Conservation (phyloP, 2,329 filamentous ascomycete genomes). For the Dactylellina sp. region DNA sequence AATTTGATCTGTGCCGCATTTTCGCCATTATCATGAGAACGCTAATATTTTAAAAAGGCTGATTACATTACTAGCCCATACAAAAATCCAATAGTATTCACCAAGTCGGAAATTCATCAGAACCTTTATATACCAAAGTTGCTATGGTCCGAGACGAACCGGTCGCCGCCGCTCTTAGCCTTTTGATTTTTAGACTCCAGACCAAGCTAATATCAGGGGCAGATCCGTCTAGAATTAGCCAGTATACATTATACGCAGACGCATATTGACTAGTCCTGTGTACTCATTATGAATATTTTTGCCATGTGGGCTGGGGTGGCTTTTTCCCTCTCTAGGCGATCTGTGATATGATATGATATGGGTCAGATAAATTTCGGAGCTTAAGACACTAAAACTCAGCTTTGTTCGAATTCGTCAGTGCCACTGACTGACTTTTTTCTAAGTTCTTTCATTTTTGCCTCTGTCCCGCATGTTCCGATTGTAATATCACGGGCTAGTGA, state of each 20-base stretch:
- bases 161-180: not conserved
- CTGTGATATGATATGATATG: not conserved
- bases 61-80: not conserved
- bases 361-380: not conserved
- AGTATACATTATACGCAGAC: not conserved
- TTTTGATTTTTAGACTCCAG: no score
- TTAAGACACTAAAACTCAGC: not conserved
- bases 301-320: conserved; percentile 1
- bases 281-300: conserved; percentile 1
- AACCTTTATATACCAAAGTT: not conserved
- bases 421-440: not conserved
- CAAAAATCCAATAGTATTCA: no score
- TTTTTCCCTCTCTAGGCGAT: not conserved
- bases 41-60: not conserved
- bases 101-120: not conserved
- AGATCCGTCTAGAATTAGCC: not conserved
- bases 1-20: no score
- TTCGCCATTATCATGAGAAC: no score
- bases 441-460: no score
- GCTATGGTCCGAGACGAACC: conserved; percentile 12
- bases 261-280: not conserved
- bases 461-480: not conserved
- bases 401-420: not conserved
- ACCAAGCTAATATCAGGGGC: not conserved
- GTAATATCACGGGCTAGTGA: not conserved